These are phyloP conservation scores for Penicillium sp. DNA, from an alignment of 2,329 filamentous ascomycete genomes.

Conservation along the genomic window DNA sequence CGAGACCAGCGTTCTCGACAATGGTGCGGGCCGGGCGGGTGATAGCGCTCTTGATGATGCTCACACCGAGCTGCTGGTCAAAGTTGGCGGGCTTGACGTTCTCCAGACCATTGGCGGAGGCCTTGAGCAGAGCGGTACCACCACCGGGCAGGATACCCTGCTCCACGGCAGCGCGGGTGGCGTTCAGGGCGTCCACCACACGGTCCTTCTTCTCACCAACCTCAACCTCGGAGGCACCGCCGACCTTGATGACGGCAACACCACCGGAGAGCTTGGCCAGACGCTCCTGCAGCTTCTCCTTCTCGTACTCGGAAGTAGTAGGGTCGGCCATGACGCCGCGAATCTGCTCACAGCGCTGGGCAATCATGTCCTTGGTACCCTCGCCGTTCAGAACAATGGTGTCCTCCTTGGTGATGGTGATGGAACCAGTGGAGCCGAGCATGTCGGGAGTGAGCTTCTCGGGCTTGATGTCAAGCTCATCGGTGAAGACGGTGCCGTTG, in stretches of 20 bases:
- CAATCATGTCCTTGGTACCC: constrained; percentile 85
- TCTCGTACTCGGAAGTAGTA: constrained; percentile 96
- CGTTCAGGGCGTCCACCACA: constrained; percentile 96
- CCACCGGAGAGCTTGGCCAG: constrained; percentile 98
- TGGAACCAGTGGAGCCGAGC: constrained; percentile 93
- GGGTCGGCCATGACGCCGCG: constrained; percentile 93
- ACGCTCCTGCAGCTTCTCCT: constrained; percentile 99
- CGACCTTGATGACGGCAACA: constrained; percentile 99
- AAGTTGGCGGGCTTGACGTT: constrained; percentile 89
- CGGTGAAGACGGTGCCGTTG: constrained; percentile 94
- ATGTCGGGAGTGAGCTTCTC: constrained; percentile 95
- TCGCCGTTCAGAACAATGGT: constrained; percentile 98
- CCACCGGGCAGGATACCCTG: constrained; percentile 98
- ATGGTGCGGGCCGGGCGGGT: constrained; percentile 91
- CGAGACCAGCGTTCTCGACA: constrained; percentile 93
- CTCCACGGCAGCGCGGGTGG: constrained; percentile 95
- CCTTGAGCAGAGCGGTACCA: constrained; percentile 97
- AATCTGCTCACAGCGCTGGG: constrained; percentile 98
- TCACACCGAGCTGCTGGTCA: constrained; percentile 97
- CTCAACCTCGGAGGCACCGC: constrained; percentile 95
- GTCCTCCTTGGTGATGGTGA: constrained; percentile 99
- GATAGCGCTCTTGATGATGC: constrained; percentile 96
- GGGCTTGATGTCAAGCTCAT: constrained; percentile 97
- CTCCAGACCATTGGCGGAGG: constrained; percentile 77
- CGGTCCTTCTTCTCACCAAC: constrained; percentile 99